These are phyloP conservation scores for Umbilicus rupestris DNA, from an alignment of 164 flowering plant species.

Conservation along the genomic window DNA sequence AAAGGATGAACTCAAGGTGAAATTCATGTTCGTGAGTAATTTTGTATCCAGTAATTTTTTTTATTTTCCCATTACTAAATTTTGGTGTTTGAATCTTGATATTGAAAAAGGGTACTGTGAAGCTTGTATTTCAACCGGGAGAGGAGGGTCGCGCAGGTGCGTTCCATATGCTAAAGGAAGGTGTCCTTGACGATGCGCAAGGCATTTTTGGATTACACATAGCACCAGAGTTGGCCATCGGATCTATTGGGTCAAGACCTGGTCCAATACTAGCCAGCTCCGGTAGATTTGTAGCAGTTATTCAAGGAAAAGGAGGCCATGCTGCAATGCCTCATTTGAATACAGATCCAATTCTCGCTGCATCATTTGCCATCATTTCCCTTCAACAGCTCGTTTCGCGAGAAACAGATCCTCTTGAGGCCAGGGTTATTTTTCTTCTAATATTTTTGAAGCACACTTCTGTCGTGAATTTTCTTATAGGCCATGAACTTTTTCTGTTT, in stretches of 20 bases:
- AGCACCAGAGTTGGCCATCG: conserved; percentile 30
- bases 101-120: conserved; percentile 56
- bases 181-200: conserved; percentile 39
- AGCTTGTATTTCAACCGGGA: conserved; percentile 82
- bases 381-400: conserved; percentile 71
- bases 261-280: conserved; percentile 62
- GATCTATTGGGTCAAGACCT: conserved; percentile 53
- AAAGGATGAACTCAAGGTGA: conserved; percentile 19
- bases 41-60: neutral
- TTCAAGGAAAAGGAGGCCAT: conserved; percentile 57
- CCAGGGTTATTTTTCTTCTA: conserved; percentile 25
- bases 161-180: conserved; percentile 56
- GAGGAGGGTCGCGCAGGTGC: conserved; percentile 81
- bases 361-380: conserved; percentile 41
- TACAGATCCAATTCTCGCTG: conserved; percentile 55
- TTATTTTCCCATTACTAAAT: neutral
- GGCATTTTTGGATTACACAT: conserved; percentile 75
- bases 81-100: neutral
- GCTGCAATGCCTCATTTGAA: conserved; percentile 42
- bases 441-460: neutral
- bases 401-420: conserved; percentile 68
- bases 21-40: neutral
- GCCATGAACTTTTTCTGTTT: too few relatives aligned
- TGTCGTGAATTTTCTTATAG: too few relatives aligned
- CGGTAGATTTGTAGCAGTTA: conserved; percentile 34